Conservation (phyloP, 305 asterid species). For the Caryopteris hybrid region DNA sequence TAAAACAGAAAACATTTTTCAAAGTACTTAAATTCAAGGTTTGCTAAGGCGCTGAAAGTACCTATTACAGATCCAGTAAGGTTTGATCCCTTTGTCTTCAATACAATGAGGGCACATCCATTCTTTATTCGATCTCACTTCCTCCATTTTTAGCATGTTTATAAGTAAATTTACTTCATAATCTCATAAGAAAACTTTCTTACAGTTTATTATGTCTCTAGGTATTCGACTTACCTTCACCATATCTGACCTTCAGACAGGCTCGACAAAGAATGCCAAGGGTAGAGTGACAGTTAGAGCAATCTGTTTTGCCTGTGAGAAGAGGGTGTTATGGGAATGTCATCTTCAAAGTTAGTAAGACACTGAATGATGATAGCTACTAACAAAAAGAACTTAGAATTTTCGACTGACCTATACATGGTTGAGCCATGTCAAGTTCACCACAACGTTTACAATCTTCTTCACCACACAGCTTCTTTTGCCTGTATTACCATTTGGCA, state of each 20-base stretch:
- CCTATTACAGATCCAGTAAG: conserved; percentile 95
- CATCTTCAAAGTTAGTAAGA: not conserved
- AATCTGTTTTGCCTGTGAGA: conserved; percentile 79
- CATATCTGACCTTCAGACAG: conserved; percentile 73
- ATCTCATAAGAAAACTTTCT: not conserved
- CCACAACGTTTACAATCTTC: conserved; percentile 81
- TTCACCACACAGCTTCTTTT: conserved; percentile 86
- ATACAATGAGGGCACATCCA: conserved; percentile 82
- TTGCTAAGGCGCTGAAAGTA: conserved; percentile 9
- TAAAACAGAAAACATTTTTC: not conserved
- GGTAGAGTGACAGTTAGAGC: conserved; percentile 74
- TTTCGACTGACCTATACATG: conserved; percentile 54
- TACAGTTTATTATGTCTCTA: not conserved
- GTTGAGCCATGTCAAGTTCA: conserved; percentile 54
- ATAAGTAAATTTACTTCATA: not conserved
- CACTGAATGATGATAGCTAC: not conserved
- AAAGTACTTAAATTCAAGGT: not conserved
- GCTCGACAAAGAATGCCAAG: conserved; percentile 74
- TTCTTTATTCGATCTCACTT: conserved; percentile 53
- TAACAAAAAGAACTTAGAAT: not conserved
- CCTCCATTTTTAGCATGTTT: conserved; percentile 60
- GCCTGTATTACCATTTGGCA: conserved; percentile 35
- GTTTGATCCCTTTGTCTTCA: conserved; percentile 61
- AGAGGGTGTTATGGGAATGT: not conserved
- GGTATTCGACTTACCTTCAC: conserved; percentile 58